Evolutionary conservation across 2,329 filamentous ascomycete genomes (phyloP).

Genomic region (Septoria petroselini): DNA sequence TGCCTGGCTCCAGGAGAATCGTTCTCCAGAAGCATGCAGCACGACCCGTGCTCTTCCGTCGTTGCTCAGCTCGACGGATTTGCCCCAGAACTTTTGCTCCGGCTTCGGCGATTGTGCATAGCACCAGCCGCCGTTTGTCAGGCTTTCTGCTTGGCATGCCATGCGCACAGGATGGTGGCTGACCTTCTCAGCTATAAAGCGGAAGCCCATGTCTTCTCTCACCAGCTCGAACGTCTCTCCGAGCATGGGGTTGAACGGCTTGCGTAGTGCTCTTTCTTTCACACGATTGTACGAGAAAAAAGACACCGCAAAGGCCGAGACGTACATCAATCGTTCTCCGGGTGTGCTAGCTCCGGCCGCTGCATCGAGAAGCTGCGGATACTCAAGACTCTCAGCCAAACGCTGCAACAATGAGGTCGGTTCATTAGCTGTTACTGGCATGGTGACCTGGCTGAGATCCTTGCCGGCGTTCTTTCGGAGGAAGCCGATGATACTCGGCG

Average conservation of each 20-base stretch:
- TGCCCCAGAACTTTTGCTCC: slow-evolving; percentile 97
- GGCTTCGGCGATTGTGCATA: slow-evolving; percentile 84
- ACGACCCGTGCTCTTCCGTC: slow-evolving; percentile 80
- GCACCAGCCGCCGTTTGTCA: slow-evolving; percentile 66
- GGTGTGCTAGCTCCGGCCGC: slow-evolving; percentile 54
- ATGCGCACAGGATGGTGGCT: slow-evolving; percentile 87
- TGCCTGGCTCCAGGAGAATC: slow-evolving; percentile 83
- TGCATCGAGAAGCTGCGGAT: slow-evolving; percentile 76
- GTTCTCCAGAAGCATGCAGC: slow-evolving; percentile 66
- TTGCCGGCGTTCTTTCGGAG: slow-evolving; percentile 97
- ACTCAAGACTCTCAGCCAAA: slow-evolving; percentile 86
- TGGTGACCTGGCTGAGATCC: slow-evolving; percentile 91
- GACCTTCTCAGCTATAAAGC: slow-evolving; percentile 93
- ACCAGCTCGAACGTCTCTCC: slow-evolving; percentile 95
- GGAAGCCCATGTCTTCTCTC: slow-evolving; percentile 79
- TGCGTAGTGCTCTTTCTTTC: slow-evolving; percentile 87
- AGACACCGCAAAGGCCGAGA: slow-evolving; percentile 87
- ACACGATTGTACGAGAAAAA: slow-evolving; percentile 76
- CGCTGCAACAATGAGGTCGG: slow-evolving; percentile 85
- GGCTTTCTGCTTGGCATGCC: slow-evolving; percentile 80
- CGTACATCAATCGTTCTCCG: slow-evolving; percentile 73
- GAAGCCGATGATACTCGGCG: slow-evolving; percentile 89
- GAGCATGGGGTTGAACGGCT: slow-evolving; percentile 95
- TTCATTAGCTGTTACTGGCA: slow-evolving; percentile 96
- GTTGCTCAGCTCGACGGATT: slow-evolving; percentile 89